These are phyloP conservation scores for Yamagishiella unicocca DNA, from an alignment of 139 green algal genomes.

Conservation along the genomic window DNA sequence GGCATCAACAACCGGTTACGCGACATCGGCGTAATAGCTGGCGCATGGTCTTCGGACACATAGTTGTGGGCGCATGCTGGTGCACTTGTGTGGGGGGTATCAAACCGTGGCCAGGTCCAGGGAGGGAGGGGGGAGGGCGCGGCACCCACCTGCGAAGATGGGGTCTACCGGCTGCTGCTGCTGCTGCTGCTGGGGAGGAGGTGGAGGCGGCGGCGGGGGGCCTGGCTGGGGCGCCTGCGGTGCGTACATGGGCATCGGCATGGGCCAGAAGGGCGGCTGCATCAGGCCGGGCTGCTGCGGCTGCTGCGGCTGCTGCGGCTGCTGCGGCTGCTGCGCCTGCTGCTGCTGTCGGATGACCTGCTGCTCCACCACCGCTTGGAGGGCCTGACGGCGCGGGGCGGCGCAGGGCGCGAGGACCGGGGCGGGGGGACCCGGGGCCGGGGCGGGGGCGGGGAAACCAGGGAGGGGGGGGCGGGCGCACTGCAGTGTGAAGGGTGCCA, in stretches of 20 bases:
- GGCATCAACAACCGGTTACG: too few relatives aligned
- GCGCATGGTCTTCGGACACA: too few relatives aligned
- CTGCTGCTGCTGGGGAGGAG: not conserved
- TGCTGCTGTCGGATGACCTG: not conserved
- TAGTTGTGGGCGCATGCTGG: too few relatives aligned
- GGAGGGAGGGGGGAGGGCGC: not conserved
- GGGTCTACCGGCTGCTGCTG: not conserved
- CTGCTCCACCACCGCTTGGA: slow-evolving; percentile 26
- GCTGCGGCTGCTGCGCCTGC: not conserved
- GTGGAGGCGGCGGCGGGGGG: not conserved
- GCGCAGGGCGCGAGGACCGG: too few relatives aligned
- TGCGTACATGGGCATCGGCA: slow-evolving; percentile 22
- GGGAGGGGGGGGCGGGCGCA: too few relatives aligned
- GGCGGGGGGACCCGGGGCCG: too few relatives aligned
- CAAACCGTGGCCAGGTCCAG: too few relatives aligned
- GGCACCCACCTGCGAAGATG: not conserved
- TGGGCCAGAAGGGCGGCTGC: not conserved
- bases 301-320: not conserved
- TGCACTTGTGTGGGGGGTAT: too few relatives aligned
- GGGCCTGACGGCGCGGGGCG: not conserved
- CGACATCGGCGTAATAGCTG: too few relatives aligned
- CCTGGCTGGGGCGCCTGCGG: not conserved
- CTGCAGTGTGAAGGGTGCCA: too few relatives aligned
- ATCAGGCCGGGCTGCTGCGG: not conserved
- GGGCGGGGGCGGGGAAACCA: not conserved